These are phyloP conservation scores for Raphanus raphanistrum DNA, from an alignment of 345 rosid genomes.

Conservation along the genomic window DNA sequence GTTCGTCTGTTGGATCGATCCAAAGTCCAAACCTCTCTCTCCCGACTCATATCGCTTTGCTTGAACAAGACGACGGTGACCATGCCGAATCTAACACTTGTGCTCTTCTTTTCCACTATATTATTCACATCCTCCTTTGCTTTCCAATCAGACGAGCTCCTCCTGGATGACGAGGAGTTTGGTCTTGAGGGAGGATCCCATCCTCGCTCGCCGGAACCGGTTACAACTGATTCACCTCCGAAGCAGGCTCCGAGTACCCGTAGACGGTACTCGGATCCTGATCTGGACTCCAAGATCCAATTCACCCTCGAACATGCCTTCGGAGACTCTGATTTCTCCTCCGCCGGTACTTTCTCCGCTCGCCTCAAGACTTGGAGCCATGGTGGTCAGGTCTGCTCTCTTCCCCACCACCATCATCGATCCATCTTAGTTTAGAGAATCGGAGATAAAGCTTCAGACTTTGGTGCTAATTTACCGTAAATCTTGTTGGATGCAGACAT, in stretches of 20 bases:
- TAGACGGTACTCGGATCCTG: slow-evolving; percentile 68
- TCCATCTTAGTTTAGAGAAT: background rate
- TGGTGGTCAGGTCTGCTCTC: slow-evolving; percentile 66
- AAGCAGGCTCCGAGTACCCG: slow-evolving; percentile 42
- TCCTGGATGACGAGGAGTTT: slow-evolving; percentile 78
- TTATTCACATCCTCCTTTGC: slow-evolving; percentile 31
- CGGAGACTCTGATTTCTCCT: slow-evolving; percentile 76
- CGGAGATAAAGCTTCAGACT: background rate
- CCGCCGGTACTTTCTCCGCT: slow-evolving; percentile 89
- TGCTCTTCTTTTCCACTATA: slow-evolving; percentile 35
- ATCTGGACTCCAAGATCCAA: slow-evolving; percentile 91
- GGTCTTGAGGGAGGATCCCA: slow-evolving; percentile 69
- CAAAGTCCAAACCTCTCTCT: background rate
- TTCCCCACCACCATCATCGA: background rate
- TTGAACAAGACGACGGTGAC: background rate
- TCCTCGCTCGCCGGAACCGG: slow-evolving; percentile 41
- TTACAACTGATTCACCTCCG: slow-evolving; percentile 39
- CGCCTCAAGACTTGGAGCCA: slow-evolving; percentile 84
- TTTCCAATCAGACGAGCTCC: slow-evolving; percentile 88
- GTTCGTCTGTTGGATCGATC: slow-evolving; percentile 7
- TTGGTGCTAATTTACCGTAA: background rate
- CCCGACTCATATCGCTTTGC: background rate
- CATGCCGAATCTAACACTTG: slow-evolving; percentile 30
- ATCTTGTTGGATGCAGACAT: slow-evolving; percentile 50
- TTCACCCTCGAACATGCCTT: slow-evolving; percentile 90